Evolutionary conservation across 2,329 filamentous ascomycete species (phyloP).

Genomic region (Alternaria brassicae): DNA sequence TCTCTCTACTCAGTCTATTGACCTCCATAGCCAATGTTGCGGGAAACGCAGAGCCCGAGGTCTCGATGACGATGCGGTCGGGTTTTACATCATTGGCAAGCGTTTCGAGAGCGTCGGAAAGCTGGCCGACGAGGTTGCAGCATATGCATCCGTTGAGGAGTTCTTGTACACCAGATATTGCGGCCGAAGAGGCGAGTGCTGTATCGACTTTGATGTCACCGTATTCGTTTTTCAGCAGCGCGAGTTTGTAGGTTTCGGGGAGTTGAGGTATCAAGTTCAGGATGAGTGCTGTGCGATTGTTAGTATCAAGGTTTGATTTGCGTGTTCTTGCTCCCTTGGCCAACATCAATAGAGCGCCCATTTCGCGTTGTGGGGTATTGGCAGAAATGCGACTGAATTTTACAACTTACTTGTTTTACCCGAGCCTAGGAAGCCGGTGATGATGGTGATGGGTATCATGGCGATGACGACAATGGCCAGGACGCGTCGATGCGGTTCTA

Average conservation of each 20-base stretch:
- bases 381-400: neutral
- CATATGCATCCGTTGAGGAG: constrained; percentile 97
- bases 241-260: constrained; percentile 84
- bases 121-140: constrained; percentile 95
- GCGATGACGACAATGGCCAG: neutral
- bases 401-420: constrained; percentile 77
- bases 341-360: neutral
- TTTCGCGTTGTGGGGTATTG: neutral
- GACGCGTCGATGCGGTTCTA: neutral
- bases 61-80: constrained; percentile 93
- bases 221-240: constrained; percentile 97
- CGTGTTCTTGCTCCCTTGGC: neutral
- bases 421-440: constrained; percentile 94
- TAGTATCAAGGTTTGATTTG: neutral
- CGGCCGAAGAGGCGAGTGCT: constrained; percentile 80
- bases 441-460: constrained; percentile 84
- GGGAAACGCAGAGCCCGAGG: constrained; percentile 80
- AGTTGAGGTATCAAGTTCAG: constrained; percentile 94
- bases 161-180: constrained; percentile 89
- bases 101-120: constrained; percentile 79
- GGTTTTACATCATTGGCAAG: constrained; percentile 69
- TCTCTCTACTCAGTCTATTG: constrained; percentile 77
- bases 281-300: constrained; percentile 66
- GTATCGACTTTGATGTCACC: constrained; percentile 94
- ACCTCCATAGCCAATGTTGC: constrained; percentile 91